Base-by-base conservation (phyloP, 805 yeast species). In the Teunomyces stri region DNA sequence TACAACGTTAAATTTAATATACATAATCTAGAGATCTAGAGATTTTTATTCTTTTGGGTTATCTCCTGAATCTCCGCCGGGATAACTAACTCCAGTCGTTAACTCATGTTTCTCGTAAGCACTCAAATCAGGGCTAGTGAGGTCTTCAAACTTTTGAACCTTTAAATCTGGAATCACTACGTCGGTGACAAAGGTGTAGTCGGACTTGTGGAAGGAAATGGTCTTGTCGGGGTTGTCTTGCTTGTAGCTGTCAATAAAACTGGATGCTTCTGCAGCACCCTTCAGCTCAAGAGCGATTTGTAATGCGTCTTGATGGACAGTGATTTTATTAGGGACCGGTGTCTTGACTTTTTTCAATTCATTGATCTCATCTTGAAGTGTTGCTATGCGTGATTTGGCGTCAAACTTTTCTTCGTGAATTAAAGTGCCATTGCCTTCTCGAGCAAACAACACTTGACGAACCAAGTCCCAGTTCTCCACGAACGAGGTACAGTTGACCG, bases 401-500 rank as follows among this genome's bases (percentile, higher is more conserved):
- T 59, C 60, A 13, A 50, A 48, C n/a, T 46, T 48, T 5, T 53
- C 47, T 2, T 58, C 65, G 16, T 42, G 42, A 38, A 66, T 51
- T 13, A 57, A 51, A 43, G 48, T 47, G 12, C 25, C 21, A 3
- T 29, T 53, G 29, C 51, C 54, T 7, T 41, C 52, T 28, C 45
- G 55, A 12, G 48, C 44, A 29, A 67, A 56, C 6, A 72, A 47
- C 1, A 61, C 57, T 21, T 59, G 53, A 22, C 67, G 58, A 52
- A 70, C 62, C 55, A 64, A 56, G 45, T 69, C 72, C 37, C 60
- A 51, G 43, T 63, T 66, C 42, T 72, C 76, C 18, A 68, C 68
- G 34, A 64, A 64, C 43, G 61, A 59, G 35, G 66, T 66, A 43
- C 70, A 69, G 22, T 60, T 65, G 15, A 70, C 62, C 3, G 76